Base-by-base conservation (phyloP, 2,329 filamentous ascomycete genomes). In the Botryosphaeria agaves region DNA sequence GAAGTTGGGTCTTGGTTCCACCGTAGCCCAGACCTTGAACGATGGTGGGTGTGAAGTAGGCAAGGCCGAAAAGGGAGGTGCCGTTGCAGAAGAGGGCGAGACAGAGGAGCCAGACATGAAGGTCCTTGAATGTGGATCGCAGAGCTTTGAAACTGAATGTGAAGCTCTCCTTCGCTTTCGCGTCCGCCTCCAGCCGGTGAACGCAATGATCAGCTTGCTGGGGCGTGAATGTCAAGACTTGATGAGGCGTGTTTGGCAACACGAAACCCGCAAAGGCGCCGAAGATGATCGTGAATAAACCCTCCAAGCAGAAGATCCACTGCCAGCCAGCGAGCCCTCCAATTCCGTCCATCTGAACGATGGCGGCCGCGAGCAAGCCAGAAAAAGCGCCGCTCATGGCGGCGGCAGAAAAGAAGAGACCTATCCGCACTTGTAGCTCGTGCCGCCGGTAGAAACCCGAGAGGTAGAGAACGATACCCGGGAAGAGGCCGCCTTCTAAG, bases 301-400 rank as follows among this genome's bases (percentile, higher is more conserved):
- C 65, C 38, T 69, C 64, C 3, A 69, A 46, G 27, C 69, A 61
- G 35, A 69, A 69, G 17, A 66, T 65, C 63, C 66, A 70, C 28
- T 62, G 53, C 61, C 61, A 69, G 1, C 59, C 59, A 2, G 45
- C 42, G 12, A 62, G 38, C 9, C 57, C 56, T 3, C 51, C 51
- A 2, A 53, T 43, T 3, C 62, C 61, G 20, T 60, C 49, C 35
- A 67, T 55, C 8, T 54, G 43, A 8, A 53, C 46, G 31, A 67
- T 65, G 2, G 47, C 59, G 28, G 57, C 65, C 2, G 64, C 63
- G 1, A 69, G 48, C 1, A 67, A 49, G 0, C 61, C 60, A 0
- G 55, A 59, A 36, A 65, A 63, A 4, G 57, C 59, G 4, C 60
- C 60, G 0, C 41, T 43, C 3, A 48, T 35, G 2, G 44, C 43